These are phyloP conservation scores for Isatis lusitanica DNA, from an alignment of 441 rosid genomes.

Conservation along the genomic window DNA sequence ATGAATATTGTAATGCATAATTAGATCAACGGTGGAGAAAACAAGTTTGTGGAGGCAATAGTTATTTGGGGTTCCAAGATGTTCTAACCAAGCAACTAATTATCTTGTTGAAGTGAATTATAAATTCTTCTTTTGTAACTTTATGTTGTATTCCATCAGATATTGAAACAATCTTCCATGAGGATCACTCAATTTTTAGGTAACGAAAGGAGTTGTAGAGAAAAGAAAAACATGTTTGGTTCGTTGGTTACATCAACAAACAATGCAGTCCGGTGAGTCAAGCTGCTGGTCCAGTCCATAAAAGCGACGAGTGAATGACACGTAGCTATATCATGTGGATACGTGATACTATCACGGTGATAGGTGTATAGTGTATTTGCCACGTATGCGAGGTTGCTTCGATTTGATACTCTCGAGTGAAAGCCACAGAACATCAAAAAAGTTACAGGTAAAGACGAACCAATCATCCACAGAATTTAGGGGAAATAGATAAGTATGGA, in stretches of 20 bases:
- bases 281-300: background rate
- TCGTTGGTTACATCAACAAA: background rate
- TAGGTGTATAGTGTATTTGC: background rate
- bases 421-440: too few relatives aligned
- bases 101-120: background rate
- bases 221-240: background rate
- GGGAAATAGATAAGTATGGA: slow-evolving; percentile 32
- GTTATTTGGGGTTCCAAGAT: background rate
- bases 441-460: too few relatives aligned
- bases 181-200: background rate
- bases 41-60: too few relatives aligned
- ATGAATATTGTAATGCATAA: background rate
- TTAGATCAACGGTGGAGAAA: background rate
- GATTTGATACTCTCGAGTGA: slow-evolving; percentile 4
- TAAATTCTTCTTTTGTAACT: background rate
- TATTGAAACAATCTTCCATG: background rate
- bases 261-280: background rate
- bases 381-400: slow-evolving; percentile 21
- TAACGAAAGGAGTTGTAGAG: background rate
- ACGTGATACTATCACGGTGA: too few relatives aligned
- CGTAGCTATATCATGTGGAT: background rate
- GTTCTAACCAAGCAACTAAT: background rate
- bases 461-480: too few relatives aligned
- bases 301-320: background rate
- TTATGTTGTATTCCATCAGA: background rate